Percentiles rank a stretch among this genome's conserved stretches.
phyloP scores from a whole-genome alignment of 306 rosid species.

The Bauhinia variegata region DNA sequence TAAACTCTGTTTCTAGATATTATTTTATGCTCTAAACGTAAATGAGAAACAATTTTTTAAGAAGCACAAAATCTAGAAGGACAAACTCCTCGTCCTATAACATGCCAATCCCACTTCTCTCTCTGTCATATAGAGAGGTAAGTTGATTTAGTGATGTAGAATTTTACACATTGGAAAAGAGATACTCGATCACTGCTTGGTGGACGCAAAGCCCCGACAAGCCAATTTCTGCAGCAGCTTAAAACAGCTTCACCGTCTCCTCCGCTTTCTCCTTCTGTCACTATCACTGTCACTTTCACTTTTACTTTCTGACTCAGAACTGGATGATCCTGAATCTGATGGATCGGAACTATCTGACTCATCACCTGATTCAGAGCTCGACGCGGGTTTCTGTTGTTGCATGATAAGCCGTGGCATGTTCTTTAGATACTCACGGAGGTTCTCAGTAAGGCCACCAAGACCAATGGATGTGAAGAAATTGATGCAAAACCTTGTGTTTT shows the following conservation, averaged over 20 bases:
- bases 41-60: too few relatives aligned
- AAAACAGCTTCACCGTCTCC: slow-evolving; percentile 47
- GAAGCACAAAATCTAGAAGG: too few relatives aligned
- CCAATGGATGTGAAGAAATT: slow-evolving; percentile 96
- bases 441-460: slow-evolving; percentile 93
- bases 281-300: slow-evolving; percentile 55
- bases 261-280: slow-evolving; percentile 54
- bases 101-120: not conserved
- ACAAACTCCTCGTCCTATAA: slow-evolving; percentile 19
- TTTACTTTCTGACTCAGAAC: slow-evolving; percentile 56
- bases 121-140: not conserved
- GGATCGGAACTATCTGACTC: slow-evolving; percentile 56
- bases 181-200: too few relatives aligned
- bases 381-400: slow-evolving; percentile 74
- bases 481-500: slow-evolving; percentile 85
- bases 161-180: not conserved
- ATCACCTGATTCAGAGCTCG: slow-evolving; percentile 64
- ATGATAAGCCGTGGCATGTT: slow-evolving; percentile 91
- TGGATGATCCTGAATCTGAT: slow-evolving; percentile 52
- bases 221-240: not conserved
- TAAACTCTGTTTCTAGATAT: too few relatives aligned
- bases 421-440: slow-evolving; percentile 81
- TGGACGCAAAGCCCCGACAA: too few relatives aligned
- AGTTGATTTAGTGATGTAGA: slow-evolving; percentile 3
- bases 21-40: too few relatives aligned